Evolutionary conservation across 78 protist species (phyloP).

Genomic region (Isochrysis galbana): DNA sequence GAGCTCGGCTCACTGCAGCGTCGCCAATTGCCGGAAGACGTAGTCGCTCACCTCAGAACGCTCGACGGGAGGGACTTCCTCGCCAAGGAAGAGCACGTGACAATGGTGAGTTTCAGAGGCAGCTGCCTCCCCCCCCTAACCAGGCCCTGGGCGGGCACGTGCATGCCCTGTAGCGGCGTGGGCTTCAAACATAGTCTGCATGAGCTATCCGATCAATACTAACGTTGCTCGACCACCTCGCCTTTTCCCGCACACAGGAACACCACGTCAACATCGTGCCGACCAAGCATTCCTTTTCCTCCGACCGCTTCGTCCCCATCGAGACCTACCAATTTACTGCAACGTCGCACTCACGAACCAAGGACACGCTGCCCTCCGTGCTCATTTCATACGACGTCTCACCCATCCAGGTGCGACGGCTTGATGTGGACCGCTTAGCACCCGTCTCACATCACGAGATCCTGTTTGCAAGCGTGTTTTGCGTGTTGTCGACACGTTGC

Average conservation of each 20-base stretch:
- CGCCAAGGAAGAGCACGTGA: background rate
- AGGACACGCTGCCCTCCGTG: background rate
- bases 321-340: slow-evolving; percentile 19
- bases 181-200: no score
- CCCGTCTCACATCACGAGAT: background rate
- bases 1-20: background rate
- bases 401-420: background rate
- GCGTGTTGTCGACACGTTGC: no score
- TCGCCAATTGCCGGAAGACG: background rate
- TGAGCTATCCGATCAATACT: no score
- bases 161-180: no score
- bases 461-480: background rate
- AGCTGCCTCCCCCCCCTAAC: no score
- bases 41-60: background rate
- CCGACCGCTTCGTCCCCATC: background rate
- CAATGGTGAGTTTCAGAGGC: no score
- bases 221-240: no score
- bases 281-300: no score
- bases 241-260: slow-evolving; percentile 5
- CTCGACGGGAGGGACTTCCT: background rate
- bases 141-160: no score
- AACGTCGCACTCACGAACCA: background rate
- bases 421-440: background rate
- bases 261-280: slow-evolving; percentile 27
- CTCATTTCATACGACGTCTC: slow-evolving; percentile 20